Base-by-base conservation (phyloP, 208 protist species). In the Wallacemonas sp. region DNA sequence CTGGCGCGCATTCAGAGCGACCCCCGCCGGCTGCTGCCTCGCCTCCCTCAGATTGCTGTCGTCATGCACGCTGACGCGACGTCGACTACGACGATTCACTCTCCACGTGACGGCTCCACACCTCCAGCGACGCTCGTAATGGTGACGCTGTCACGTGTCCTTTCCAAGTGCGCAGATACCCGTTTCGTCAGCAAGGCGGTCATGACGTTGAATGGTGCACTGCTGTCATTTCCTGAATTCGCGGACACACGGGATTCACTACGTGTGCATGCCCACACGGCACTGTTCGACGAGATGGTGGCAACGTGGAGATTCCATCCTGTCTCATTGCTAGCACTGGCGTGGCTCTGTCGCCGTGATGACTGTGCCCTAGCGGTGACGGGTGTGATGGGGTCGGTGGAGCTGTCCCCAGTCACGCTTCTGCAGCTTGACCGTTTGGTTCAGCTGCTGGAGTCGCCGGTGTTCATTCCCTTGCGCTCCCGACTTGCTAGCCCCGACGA, bases 371-470 rank as follows among this genome's bases (percentile, higher is more conserved):
- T 72, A 34, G 67, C 70, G 34, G 55, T 94, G 26, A 74, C 79
- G 63, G 44, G 73, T 52, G 57, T 76, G 62, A 80, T 97, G 15
- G 85, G 81, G 4, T 79, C 78, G 19, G 19, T 79, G 6, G 96
- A 99, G 71, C 66, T 98, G 42, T 98, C 95, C 17, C 76, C 97
- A 15, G 70, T 69, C 9, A 91, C 97, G 30, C 89, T 98, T 48
- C 68, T 98, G 21, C 92, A 99, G 68, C 69, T 99, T 21, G 98
- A 99, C 73, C 90, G 97, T 54, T 84, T 99, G 13, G 85, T 98
- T n/a, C 92, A 98, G 66, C 76, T 99, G 42, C 63, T 99, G 29
- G 98, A 99, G 67, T 92, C 92, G 22, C 96, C 98, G 1, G 85
- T 97, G 22, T 99, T 99, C 73, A 84, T 95, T 0, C 86, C 87